Evolutionary conservation across 106 monocot genomes (phyloP).

Genomic region (Apostasia ramifera): DNA sequence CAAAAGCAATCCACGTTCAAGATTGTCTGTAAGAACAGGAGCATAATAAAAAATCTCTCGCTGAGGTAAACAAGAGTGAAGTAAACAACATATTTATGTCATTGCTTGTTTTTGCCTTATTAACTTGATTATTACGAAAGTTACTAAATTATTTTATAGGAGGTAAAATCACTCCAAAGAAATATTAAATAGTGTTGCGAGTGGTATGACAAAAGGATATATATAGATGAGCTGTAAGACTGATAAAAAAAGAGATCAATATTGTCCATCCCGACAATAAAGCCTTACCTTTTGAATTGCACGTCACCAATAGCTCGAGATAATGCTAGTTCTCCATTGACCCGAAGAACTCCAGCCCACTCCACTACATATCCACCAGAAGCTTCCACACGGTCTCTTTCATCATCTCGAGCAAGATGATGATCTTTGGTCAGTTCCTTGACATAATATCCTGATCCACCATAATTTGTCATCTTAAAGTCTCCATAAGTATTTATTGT

Average conservation of each 20-base stretch:
- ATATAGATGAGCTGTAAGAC: neutral
- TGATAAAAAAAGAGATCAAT: neutral
- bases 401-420: conserved; percentile 80
- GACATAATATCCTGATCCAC: conserved; percentile 28
- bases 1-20: no score
- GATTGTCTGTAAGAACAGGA: no score
- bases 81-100: no score
- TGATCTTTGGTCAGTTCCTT: conserved; percentile 89
- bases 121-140: no score
- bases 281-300: conserved; percentile 57
- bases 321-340: conserved; percentile 80
- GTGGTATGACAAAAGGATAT: neutral
- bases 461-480: conserved; percentile 21
- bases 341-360: conserved; percentile 73
- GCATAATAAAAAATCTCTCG: no score
- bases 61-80: no score
- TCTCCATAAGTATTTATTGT: conserved; percentile 15
- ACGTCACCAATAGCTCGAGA: conserved; percentile 94
- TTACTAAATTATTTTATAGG: no score
- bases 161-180: no score
- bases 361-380: conserved; percentile 75
- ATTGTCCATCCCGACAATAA: neutral
- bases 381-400: conserved; percentile 75
- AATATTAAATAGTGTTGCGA: neutral
- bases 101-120: no score